phyloP scores from a whole-genome alignment of 768 basidiomycete genomes.

The Favolaschia claudopus region DNA sequence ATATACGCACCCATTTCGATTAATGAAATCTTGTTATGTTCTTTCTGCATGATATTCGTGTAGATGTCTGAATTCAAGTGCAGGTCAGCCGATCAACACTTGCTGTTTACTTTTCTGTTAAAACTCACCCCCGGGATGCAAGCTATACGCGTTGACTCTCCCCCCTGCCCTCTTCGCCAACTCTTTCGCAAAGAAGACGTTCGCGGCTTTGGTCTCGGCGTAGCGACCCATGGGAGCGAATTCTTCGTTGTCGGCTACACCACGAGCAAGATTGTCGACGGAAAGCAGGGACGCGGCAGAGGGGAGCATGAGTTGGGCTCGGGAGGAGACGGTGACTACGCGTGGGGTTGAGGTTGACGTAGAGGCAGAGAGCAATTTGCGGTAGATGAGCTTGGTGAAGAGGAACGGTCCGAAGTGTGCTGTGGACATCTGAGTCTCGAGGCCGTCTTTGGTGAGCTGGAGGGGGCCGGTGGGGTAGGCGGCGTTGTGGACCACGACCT shows the following conservation, averaged over 20 bases:
- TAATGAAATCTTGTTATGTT: no score
- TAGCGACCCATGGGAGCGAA: background rate
- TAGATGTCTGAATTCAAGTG: background rate
- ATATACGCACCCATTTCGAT: no score
- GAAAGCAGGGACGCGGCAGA: background rate
- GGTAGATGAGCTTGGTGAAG: no score
- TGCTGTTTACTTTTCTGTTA: no score
- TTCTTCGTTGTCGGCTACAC: background rate
- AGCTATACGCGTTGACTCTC: background rate
- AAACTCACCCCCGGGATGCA: background rate
- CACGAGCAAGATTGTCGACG: background rate
- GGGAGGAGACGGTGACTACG: background rate
- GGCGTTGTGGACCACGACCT: background rate
- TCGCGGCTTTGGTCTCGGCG: background rate
- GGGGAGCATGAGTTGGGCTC: background rate
- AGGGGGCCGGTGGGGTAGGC: background rate
- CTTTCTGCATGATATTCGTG: no score
- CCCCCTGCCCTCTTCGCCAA: background rate
- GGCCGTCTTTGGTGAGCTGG: background rate
- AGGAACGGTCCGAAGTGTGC: no score
- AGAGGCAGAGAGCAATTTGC: background rate
- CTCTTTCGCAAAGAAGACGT: background rate
- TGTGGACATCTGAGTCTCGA: background rate
- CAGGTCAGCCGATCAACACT: no score
- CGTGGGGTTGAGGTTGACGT: background rate